Evolutionary conservation across 2,329 filamentous ascomycete genomes (phyloP), one percentile per base, ranked within the genome.

Genomic region (Sporothrix variecibatus): DNA sequence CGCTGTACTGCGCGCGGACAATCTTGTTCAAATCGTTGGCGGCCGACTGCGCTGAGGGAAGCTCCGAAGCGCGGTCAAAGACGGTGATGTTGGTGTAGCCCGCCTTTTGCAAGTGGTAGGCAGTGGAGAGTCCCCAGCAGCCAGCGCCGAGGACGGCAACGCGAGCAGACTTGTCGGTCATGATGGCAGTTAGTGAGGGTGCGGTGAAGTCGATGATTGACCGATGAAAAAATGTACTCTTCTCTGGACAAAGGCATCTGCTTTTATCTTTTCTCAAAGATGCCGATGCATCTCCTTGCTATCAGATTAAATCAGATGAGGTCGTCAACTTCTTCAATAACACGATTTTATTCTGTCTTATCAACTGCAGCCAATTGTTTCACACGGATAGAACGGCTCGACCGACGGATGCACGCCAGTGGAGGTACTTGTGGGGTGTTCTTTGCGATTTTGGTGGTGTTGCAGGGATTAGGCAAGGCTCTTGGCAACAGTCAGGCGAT

Each of bases 1-100:
- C 87, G 76, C 88, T 87, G 74, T 90, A 90, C 76, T 90, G 87
- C 2, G 86, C 87, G 2, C 88, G 84, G 53, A 90, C 82, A 74
- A 90, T 90, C 79, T 90, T 90, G 78, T 90, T 90, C 31, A 90
- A 78, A 75, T 91, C 88, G 75, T 89, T 88, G 28, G 85, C 88
- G 0, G 88, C 89, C 0, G 89, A 85, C 20, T 69, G 64, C 0
- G 26, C 2, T 0, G 68, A 53, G 26, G 73, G 73, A 11, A 74
- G 40, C 11, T 12, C 15, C 3, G 68, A 20, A 8, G 49, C 49
- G 46, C 43, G 65, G 15, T 74, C 73, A n/a, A 72, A 58, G 15
- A 74, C 73, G 23, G 73, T 72, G 6, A 74, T 65, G 40, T 74
- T 23, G 11, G 38, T 71, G 49, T 74, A 74, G 6, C 69, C 69